Evolutionary conservation across 1,284 basidiomycete genomes (phyloP).

Genomic region (Kwoniella shivajii): DNA sequence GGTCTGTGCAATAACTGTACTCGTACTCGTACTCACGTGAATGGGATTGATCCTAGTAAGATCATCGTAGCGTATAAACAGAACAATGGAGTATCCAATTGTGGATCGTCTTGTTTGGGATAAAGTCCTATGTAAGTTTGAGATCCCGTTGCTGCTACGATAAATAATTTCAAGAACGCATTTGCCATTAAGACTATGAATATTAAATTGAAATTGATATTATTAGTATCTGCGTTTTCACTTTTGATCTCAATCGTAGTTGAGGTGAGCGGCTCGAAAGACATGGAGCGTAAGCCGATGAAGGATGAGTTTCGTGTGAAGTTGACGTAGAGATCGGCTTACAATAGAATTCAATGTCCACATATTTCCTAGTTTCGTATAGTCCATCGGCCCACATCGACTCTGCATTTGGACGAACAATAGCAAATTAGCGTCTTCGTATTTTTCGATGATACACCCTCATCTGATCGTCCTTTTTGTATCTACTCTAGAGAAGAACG

Average conservation of each 20-base stretch:
- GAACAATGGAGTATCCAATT: constrained; percentile 36
- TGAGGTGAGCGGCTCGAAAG: neutral
- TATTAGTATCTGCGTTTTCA: neutral
- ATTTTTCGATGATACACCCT: too few species aligned
- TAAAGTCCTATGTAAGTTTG: constrained; percentile 33
- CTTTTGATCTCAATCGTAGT: too few species aligned
- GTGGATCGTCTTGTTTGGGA: constrained; percentile 22
- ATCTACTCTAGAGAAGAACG: too few species aligned
- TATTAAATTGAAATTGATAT: neutral
- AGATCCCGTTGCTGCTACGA: constrained; percentile 34
- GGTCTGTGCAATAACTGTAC: too few species aligned
- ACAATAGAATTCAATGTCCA: constrained; percentile 31
- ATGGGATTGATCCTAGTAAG: constrained; percentile 27
- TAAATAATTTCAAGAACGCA: constrained; percentile 41
- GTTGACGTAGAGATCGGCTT: neutral
- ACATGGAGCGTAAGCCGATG: neutral
- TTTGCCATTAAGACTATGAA: constrained; percentile 23
- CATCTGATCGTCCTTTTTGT: too few species aligned
- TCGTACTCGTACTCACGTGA: constrained; percentile 32
- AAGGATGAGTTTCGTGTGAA: neutral
- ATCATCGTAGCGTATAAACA: constrained; percentile 37
- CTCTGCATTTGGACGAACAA: too few species aligned
- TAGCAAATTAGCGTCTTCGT: too few species aligned
- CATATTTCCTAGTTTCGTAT: constrained; percentile 18
- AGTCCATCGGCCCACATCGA: constrained; percentile 25